phyloP scores from a whole-genome alignment of 768 basidiomycete genomes.

The Clitopilus passeckerianus region DNA sequence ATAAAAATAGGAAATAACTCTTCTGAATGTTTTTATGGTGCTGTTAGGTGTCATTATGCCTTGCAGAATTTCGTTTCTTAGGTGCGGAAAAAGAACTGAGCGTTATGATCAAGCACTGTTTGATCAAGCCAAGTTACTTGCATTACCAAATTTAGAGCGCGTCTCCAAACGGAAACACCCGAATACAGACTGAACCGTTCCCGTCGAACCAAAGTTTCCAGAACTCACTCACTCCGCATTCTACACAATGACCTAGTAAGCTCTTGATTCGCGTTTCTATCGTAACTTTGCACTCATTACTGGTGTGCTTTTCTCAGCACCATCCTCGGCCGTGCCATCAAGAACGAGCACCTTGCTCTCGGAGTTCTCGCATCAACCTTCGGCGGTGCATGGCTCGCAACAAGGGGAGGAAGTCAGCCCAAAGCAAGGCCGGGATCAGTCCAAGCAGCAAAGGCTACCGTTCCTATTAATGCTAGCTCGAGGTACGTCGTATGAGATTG shows the following conservation, averaged over 20 bases:
- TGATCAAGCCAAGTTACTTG: too few relatives aligned
- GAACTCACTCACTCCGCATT: neutral
- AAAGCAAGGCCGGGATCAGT: constrained; percentile 36
- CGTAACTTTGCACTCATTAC: neutral
- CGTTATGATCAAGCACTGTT: too few relatives aligned
- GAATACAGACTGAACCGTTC: neutral
- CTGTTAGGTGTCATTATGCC: too few relatives aligned
- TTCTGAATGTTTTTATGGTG: too few relatives aligned
- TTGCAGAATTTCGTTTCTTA: too few relatives aligned
- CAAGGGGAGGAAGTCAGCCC: constrained; percentile 48
- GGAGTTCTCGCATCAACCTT: constrained; percentile 57
- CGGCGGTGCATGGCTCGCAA: constrained; percentile 47
- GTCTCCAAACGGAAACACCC: constrained; percentile 1
- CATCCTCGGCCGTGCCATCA: constrained; percentile 75
- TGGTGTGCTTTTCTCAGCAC: constrained; percentile 34
- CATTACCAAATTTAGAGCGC: neutral
- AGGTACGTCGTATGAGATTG: constrained; percentile 42
- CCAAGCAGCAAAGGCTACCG: constrained; percentile 56
- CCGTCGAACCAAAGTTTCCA: neutral
- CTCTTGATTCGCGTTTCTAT: neutral
- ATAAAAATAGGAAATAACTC: too few relatives aligned
- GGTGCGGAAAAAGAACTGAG: too few relatives aligned
- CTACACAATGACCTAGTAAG: constrained; percentile 15
- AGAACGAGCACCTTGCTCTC: constrained; percentile 77
- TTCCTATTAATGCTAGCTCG: constrained; percentile 62